phyloP scores from a whole-genome alignment of 2,329 filamentous ascomycete species.

The Apiospora hydei region DNA sequence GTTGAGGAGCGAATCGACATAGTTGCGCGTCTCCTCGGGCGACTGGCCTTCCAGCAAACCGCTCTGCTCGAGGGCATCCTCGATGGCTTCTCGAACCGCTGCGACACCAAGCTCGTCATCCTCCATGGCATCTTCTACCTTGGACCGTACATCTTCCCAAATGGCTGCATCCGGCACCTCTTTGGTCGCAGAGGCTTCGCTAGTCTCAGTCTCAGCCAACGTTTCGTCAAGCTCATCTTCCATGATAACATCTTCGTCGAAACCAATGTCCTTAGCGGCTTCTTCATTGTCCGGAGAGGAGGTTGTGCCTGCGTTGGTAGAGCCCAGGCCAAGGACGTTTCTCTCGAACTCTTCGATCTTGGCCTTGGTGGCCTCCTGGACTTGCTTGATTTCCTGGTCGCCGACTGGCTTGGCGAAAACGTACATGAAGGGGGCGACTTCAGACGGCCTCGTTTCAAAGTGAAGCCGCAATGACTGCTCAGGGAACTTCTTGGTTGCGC shows the following conservation, averaged over 20 bases:
- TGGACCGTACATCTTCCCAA: conserved; percentile 63
- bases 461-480: conserved; percentile 78
- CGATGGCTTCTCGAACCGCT: conserved; percentile 60
- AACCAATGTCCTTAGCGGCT: conserved; percentile 38
- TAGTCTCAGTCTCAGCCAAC: conserved; percentile 18
- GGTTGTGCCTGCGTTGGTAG: conserved; percentile 39
- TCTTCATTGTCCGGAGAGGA: conserved; percentile 32
- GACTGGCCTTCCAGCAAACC: conserved; percentile 57
- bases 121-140: conserved; percentile 64
- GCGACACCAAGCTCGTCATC: conserved; percentile 62
- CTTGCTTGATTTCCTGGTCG: conserved; percentile 71
- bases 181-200: conserved; percentile 34
- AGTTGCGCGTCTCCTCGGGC: conserved; percentile 53
- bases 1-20: conserved; percentile 59
- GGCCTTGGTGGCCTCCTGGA: conserved; percentile 73
- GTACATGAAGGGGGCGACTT: conserved; percentile 73
- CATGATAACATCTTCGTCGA: conserved; percentile 32
- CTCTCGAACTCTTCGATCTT: conserved; percentile 74
- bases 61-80: conserved; percentile 62
- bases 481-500: conserved; percentile 78
- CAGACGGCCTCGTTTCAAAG: conserved; percentile 75
- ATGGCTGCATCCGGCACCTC: conserved; percentile 45
- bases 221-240: conserved; percentile 35
- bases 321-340: conserved; percentile 60
- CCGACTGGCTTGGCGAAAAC: conserved; percentile 88